Evolutionary conservation across 345 rosid species (phyloP).

Genomic region (Excoecaria cochinchinensis): DNA sequence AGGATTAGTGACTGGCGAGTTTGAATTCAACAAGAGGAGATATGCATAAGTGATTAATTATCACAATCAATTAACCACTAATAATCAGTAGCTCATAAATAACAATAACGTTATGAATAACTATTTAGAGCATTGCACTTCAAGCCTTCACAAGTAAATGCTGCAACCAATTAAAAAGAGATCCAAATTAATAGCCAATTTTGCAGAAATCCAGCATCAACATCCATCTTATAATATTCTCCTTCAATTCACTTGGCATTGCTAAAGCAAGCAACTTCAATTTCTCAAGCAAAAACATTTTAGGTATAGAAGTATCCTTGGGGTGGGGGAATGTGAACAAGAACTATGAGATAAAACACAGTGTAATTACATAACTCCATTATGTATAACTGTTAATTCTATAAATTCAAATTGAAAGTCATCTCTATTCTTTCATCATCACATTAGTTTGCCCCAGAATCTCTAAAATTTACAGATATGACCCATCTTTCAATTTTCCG

Average conservation of each 20-base stretch:
- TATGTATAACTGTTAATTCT: not conserved
- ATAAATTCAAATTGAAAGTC: not conserved
- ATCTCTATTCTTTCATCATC: not conserved
- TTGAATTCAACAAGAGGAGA: not conserved
- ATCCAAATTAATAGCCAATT: not conserved
- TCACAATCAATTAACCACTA: not conserved
- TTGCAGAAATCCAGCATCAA: not conserved
- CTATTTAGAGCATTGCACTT: not conserved
- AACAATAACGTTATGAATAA: not conserved
- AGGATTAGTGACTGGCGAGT: too few species aligned
- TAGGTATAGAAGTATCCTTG: not conserved
- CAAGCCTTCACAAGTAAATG: not conserved
- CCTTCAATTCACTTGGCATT: too few species aligned
- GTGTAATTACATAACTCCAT: not conserved
- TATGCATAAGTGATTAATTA: not conserved
- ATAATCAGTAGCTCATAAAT: not conserved
- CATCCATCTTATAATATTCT: not conserved
- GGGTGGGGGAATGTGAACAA: not conserved
- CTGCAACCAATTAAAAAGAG: not conserved
- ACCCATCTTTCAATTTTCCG: not conserved
- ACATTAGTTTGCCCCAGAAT: not conserved
- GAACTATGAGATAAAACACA: not conserved
- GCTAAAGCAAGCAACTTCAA: not conserved
- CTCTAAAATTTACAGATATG: not conserved
- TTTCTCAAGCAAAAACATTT: not conserved